Evolutionary conservation across 306 rosid genomes (phyloP), one percentile per base, ranked within the genome.

Genomic region (Casuarina equisetifolia): DNA sequence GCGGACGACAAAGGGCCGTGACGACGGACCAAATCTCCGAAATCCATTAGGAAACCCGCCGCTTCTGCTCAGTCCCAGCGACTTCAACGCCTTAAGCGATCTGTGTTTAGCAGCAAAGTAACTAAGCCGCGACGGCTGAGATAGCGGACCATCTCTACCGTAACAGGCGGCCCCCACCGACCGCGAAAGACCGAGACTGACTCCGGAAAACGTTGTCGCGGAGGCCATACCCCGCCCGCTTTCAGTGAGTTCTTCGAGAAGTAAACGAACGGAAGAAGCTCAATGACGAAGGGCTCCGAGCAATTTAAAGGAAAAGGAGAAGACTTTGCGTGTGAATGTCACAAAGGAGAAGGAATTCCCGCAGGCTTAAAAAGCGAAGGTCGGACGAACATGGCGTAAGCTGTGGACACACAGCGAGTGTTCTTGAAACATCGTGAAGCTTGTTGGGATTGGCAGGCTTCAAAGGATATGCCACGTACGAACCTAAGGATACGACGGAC

Each of bases 161-260:
- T 80, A 78, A 50, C 81, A 78, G 79, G 77, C 70, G 15, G 91
- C n/a, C 71, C 50, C 78, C 74, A 73, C 77, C 0, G 90, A 82
- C 16, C 74, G 91, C 57, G 81, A 77, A 72, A 88, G 78, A 45
- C 72, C 83, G 38, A 77, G 72, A 49, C 77, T 44, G 69, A 87
- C 73, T 13, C 87, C 85, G 5, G 88, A 75, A 74, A 87, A 81
- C 76, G 92, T 20, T 67, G 83, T 76, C 49, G 87, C 32, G 15
- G 87, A 89, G 42, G 88, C 86, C 98, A 95, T 95, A 54, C 9
- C 13, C 76, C 53, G 75, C 17, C 50, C 53, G 59, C 45, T 46
- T 52, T 69, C 43, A 4, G 15, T 20, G 39, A 12, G 15, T 9
- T 38, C 38, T 32, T 3, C 1, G 16, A 15, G 5, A 58, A 25